Evolutionary conservation across 306 rosid genomes (phyloP).

Genomic region (Castanospermum australe): DNA sequence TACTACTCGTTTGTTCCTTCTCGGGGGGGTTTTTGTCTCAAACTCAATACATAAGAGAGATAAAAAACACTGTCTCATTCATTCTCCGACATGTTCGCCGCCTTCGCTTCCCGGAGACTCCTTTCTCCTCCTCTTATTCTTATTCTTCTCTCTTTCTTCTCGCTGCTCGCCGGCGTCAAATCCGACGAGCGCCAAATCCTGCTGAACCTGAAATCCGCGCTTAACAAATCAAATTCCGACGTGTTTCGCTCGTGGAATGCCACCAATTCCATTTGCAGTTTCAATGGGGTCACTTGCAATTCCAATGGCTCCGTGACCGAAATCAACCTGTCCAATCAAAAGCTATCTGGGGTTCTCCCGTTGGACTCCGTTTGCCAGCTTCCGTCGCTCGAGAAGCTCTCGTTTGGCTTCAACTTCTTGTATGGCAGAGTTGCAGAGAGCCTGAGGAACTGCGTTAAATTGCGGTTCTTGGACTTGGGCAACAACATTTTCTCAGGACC

Average conservation of each 20-base stretch:
- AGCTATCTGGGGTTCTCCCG: slow-evolving; percentile 60
- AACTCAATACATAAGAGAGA: too few species aligned
- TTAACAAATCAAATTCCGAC: slow-evolving; percentile 19
- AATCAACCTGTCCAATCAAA: slow-evolving; percentile 53
- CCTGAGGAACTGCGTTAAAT: slow-evolving; percentile 56
- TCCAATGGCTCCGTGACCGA: slow-evolving; percentile 34
- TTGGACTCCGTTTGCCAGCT: slow-evolving; percentile 67
- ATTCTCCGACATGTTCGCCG: slow-evolving; percentile 43
- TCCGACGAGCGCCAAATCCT: slow-evolving; percentile 58
- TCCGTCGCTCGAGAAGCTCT: slow-evolving; percentile 51
- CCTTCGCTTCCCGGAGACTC: slow-evolving; percentile 2
- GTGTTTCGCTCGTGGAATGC: slow-evolving; percentile 51
- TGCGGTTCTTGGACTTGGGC: slow-evolving; percentile 69
- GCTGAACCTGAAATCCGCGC: slow-evolving; percentile 47
- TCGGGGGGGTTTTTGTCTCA: too few species aligned
- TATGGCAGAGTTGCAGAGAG: slow-evolving; percentile 40
- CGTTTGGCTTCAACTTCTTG: slow-evolving; percentile 57
- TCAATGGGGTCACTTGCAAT: slow-evolving; percentile 64
- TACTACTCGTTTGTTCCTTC: too few species aligned
- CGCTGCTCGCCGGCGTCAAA: slow-evolving; percentile 26
- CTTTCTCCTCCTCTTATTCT: slow-evolving; percentile 23
- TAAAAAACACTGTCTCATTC: background rate
- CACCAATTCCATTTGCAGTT: slow-evolving; percentile 35
- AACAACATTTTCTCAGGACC: slow-evolving; percentile 59
- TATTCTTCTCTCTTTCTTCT: slow-evolving; percentile 38